These are phyloP conservation scores for Cordyceps tenuipes DNA, from an alignment of 2,329 filamentous ascomycete species.

Conservation along the genomic window DNA sequence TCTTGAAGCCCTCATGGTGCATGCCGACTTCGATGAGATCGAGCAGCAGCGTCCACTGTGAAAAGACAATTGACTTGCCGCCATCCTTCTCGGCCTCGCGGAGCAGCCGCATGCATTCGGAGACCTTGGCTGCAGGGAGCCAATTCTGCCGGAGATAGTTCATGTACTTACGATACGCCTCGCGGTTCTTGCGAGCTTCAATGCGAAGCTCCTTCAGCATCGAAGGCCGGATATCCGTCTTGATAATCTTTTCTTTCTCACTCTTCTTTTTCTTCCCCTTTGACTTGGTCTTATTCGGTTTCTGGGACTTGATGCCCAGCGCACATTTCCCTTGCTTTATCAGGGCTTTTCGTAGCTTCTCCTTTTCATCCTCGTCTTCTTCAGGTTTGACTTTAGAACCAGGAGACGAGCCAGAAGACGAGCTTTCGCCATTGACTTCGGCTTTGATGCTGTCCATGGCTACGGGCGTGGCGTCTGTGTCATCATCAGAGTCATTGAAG, in stretches of 20 bases:
- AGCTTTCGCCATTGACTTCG: constrained; percentile 15
- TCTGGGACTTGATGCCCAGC: constrained; percentile 10
- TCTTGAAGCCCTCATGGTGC: constrained; percentile 51
- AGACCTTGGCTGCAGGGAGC: constrained; percentile 73
- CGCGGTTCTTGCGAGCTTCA: constrained; percentile 54
- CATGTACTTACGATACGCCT: constrained; percentile 62
- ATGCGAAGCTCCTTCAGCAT: constrained; percentile 59
- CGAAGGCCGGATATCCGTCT: constrained; percentile 39
- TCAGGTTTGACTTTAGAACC: constrained; percentile 12
- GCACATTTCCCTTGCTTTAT: constrained; percentile 6
- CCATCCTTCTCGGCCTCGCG: constrained; percentile 52
- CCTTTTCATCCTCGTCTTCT: constrained; percentile 21
- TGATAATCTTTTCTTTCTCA: constrained; percentile 29
- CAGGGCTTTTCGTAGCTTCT: constrained; percentile 15
- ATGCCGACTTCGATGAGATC: constrained; percentile 65
- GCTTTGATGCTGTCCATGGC: constrained; percentile 13
- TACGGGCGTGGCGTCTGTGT: constrained; percentile 23
- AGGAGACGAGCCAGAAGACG: too few relatives aligned
- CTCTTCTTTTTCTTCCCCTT: constrained; percentile 17
- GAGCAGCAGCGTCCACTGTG: constrained; percentile 70
- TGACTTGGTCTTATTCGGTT: constrained; percentile 14
- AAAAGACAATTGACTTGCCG: constrained; percentile 69
- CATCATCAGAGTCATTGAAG: constrained; percentile 25
- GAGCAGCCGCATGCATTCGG: constrained; percentile 67
- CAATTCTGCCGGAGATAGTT: constrained; percentile 59